Percentiles rank a stretch among this genome's conserved stretches.
Evolutionary conservation across 139 green algal genomes (phyloP).

Genomic region (Microglena sp.): DNA sequence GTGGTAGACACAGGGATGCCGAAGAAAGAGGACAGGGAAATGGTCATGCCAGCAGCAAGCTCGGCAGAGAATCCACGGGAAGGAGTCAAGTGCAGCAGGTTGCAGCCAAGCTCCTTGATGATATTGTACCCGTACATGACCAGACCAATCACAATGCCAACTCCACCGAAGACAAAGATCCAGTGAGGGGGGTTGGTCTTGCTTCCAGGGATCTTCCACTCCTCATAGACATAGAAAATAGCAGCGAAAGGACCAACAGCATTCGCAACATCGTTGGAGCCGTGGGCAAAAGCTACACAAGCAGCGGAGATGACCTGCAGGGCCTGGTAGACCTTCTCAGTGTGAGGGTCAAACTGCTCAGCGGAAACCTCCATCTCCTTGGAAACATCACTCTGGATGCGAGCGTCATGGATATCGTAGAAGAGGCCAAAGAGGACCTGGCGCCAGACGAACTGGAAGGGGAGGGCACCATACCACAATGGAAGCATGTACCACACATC

Average conservation of each 20-base stretch:
- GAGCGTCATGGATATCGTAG: constrained; percentile 11
- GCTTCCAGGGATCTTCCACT: constrained; percentile 23
- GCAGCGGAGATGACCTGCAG: constrained; percentile 78
- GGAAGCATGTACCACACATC: no score
- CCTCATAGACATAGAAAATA: constrained; percentile 41
- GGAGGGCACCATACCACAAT: no score
- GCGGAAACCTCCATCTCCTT: neutral
- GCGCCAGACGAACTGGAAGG: no score
- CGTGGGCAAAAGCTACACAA: constrained; percentile 76
- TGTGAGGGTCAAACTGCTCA: constrained; percentile 54
- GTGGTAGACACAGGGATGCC: constrained; percentile 21
- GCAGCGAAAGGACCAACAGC: constrained; percentile 59
- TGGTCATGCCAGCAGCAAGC: constrained; percentile 24
- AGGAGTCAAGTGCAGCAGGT: neutral
- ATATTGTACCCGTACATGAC: constrained; percentile 45
- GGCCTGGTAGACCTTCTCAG: constrained; percentile 45
- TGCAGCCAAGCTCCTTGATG: neutral
- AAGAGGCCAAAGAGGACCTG: constrained; percentile 6
- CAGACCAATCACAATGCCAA: constrained; percentile 73
- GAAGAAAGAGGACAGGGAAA: constrained; percentile 22
- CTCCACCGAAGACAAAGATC: constrained; percentile 62
- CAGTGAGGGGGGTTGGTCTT: neutral
- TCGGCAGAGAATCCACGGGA: constrained; percentile 17
- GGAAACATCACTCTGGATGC: no score
- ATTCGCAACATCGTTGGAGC: constrained; percentile 72